phyloP scores from a whole-genome alignment of 164 flowering plant genomes.

The Aristolochia fimbriata region DNA sequence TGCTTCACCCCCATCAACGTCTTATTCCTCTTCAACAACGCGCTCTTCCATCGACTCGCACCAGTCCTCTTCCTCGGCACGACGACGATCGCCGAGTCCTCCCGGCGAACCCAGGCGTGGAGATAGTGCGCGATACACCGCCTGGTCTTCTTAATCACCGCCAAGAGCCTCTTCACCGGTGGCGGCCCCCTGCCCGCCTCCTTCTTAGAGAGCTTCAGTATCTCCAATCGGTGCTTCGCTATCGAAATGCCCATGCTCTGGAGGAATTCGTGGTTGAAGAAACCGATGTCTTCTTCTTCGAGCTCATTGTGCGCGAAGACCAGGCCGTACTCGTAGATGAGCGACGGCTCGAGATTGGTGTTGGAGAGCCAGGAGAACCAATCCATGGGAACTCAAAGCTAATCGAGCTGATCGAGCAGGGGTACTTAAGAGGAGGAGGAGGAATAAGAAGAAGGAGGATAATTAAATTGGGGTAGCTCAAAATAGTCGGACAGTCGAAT shows the following conservation, averaged over 20 bases:
- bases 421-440: too few species aligned
- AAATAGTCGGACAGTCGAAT: not conserved
- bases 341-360: conserved; percentile 43
- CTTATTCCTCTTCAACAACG: conserved; percentile 54
- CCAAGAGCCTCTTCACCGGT: conserved; percentile 36
- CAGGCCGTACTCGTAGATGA: conserved; percentile 52
- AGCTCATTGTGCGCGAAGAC: conserved; percentile 61
- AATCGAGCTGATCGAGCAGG: too few species aligned
- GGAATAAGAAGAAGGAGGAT: not conserved
- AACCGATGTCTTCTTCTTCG: conserved; percentile 40
- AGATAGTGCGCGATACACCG: conserved; percentile 32
- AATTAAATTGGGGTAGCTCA: not conserved
- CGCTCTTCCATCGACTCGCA: conserved; percentile 44
- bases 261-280: conserved; percentile 81
- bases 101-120: conserved; percentile 27
- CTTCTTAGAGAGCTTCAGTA: conserved; percentile 63
- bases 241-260: conserved; percentile 73
- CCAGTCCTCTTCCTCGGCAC: conserved; percentile 29
- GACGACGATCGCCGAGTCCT: conserved; percentile 43
- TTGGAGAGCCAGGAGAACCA: conserved; percentile 83
- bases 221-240: conserved; percentile 82
- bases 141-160: conserved; percentile 45
- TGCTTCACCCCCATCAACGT: conserved; percentile 15
- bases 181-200: conserved; percentile 22
- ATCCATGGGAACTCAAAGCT: conserved; percentile 45